Conservation (phyloP, 805 yeast species). For the Lipomyces anomalus region DNA sequence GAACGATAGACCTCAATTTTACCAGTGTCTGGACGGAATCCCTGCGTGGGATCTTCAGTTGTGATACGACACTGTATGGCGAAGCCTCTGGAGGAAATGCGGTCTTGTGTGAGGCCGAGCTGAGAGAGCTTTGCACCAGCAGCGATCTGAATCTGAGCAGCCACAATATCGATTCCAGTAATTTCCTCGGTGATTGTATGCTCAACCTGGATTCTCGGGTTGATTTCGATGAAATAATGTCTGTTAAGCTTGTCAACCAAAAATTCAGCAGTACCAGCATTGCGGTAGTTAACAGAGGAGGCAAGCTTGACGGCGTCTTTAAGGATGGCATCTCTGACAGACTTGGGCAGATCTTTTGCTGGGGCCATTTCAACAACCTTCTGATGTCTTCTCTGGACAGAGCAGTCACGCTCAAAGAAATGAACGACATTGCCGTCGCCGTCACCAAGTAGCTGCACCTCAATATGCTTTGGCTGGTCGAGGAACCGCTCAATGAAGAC, state of each 20-base stretch:
- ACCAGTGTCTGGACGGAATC: slow-evolving; percentile 98
- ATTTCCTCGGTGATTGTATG: slow-evolving; percentile 98
- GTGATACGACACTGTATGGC: slow-evolving; percentile 99
- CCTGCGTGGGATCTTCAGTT: slow-evolving; percentile 94
- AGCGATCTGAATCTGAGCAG: slow-evolving; percentile 97
- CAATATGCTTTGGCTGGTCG: slow-evolving; percentile 95
- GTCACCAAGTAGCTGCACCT: slow-evolving; percentile 93
- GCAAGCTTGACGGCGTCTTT: slow-evolving; percentile 94
- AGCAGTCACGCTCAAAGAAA: slow-evolving; percentile 94
- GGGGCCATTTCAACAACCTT: slow-evolving; percentile 99
- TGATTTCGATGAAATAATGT: slow-evolving; percentile 96
- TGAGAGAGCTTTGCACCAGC: slow-evolving; percentile 95
- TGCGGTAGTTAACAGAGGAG: slow-evolving; percentile 78
- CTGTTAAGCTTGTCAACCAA: slow-evolving; percentile 88
- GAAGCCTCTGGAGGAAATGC: slow-evolving; percentile 91
- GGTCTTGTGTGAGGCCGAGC: slow-evolving; percentile 88
- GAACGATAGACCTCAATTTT: slow-evolving; percentile 96
- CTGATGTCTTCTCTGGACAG: slow-evolving; percentile 99
- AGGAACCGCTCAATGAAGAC: slow-evolving; percentile 95
- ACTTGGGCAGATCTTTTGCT: slow-evolving; percentile 77
- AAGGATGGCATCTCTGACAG: slow-evolving; percentile 85
- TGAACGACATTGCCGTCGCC: slow-evolving; percentile 91
- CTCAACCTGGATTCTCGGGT: slow-evolving; percentile 97
- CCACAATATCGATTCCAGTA: slow-evolving; percentile 95
- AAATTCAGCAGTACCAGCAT: slow-evolving; percentile 98